A percentile compares a stretch with the other conserved stretches of the same genome.
Conservation (phyloP, 768 basidiomycete species). For the Lactarius psammicola region DNA sequence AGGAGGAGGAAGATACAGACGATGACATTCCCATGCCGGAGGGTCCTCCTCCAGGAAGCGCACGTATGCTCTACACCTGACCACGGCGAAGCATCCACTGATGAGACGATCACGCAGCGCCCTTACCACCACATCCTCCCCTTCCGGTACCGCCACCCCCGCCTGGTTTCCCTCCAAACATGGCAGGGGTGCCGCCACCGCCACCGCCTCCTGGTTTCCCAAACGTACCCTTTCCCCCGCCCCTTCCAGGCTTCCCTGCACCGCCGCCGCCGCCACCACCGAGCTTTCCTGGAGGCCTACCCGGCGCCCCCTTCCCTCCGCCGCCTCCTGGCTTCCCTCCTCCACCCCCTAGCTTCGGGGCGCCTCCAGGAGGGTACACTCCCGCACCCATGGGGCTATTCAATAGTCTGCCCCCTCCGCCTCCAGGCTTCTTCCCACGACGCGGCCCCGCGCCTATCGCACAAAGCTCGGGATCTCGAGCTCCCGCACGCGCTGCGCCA, state of each 20-base stretch:
- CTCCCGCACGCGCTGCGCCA: constrained; percentile 31
- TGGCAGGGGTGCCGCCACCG: constrained; percentile 28
- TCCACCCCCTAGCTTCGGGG: constrained; percentile 32
- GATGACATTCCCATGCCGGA: constrained; percentile 67
- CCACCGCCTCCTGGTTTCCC: constrained; percentile 18
- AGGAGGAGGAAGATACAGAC: constrained; percentile 36
- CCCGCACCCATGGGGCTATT: constrained; percentile 36
- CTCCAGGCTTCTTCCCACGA: constrained; percentile 60
- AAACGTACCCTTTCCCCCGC: constrained; percentile 11
- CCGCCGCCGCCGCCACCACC: constrained; percentile 37
- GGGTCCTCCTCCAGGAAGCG: constrained; percentile 51
- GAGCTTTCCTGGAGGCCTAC: constrained; percentile 23
- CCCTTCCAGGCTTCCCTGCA: constrained; percentile 15
- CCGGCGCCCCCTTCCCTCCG: constrained; percentile 26
- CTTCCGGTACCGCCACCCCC: constrained; percentile 30
- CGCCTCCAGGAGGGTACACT: constrained; percentile 31
- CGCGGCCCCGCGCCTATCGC: constrained; percentile 36
- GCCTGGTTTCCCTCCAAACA: constrained; percentile 23
- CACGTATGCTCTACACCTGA: constrained; percentile 24
- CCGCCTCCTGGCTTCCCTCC: constrained; percentile 31
- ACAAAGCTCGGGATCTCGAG: constrained; percentile 15
- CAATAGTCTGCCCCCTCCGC: constrained; percentile 26
- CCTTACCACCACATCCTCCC: constrained; percentile 29
- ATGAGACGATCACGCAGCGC: constrained; percentile 28
- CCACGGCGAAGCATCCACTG: constrained; percentile 34